Conservation (phyloP, 1,139 yeast species). For the Zhuliangozyma parablackwelliae region DNA sequence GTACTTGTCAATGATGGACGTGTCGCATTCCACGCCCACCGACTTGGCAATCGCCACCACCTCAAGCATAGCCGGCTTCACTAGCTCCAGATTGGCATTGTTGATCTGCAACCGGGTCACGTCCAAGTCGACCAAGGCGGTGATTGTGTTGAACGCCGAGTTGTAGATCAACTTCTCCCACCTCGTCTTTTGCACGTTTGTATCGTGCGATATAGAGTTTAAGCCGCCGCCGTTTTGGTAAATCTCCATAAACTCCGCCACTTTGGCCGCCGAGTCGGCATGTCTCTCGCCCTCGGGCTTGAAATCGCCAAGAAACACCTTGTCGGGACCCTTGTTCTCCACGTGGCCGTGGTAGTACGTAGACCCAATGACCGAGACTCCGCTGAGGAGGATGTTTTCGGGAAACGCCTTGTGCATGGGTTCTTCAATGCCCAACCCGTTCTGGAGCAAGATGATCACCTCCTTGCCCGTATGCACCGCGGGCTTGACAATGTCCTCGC, state of each 20-base stretch:
- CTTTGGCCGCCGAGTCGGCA: constrained; percentile 18
- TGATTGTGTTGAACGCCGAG: constrained; percentile 59
- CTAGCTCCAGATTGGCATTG: constrained; percentile 46
- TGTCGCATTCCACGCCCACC: constrained; percentile 54
- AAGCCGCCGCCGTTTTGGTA: constrained; percentile 41
- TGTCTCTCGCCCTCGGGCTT: constrained; percentile 14
- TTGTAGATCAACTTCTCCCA: constrained; percentile 76
- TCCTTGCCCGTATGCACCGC: constrained; percentile 48
- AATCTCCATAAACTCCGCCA: constrained; percentile 43
- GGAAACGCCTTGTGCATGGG: constrained; percentile 59
- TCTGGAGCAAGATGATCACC: constrained; percentile 61
- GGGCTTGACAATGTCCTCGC: constrained; percentile 57
- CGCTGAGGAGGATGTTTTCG: constrained; percentile 54
- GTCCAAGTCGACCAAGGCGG: constrained; percentile 50
- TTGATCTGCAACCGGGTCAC: constrained; percentile 55
- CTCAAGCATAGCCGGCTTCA: constrained; percentile 65
- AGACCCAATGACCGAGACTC: constrained; percentile 67
- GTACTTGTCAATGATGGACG: constrained; percentile 39
- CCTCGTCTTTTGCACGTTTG: constrained; percentile 49
- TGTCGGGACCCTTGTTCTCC: constrained; percentile 51
- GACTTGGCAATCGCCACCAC: constrained; percentile 56
- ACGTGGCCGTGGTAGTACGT: constrained; percentile 52
- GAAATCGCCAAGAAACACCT: constrained; percentile 53
- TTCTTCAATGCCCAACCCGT: constrained; percentile 70
- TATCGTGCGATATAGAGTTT: constrained; percentile 43